phyloP scores from a whole-genome alignment of 2,329 filamentous ascomycete genomes.

The Rhytidhysteron rufulum region DNA sequence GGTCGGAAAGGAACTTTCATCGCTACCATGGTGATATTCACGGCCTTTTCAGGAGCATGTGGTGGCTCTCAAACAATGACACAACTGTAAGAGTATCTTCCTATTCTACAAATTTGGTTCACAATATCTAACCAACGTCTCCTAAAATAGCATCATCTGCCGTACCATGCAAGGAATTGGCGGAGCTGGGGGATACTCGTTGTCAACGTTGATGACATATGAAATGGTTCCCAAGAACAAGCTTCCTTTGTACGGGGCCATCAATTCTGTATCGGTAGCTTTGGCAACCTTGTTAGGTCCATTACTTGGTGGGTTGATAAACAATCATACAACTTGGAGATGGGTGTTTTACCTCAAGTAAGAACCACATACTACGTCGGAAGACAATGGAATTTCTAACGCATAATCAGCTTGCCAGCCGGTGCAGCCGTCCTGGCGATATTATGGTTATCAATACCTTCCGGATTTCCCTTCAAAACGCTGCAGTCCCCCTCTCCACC shows the following conservation, averaged over 20 bases:
- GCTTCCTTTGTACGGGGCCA: slow-evolving; percentile 5
- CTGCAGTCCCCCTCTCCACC: background rate
- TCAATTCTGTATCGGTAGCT: slow-evolving; percentile 3
- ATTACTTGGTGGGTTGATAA: slow-evolving; percentile 20
- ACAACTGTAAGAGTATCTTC: background rate
- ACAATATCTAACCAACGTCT: background rate
- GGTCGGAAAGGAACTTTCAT: slow-evolving; percentile 24
- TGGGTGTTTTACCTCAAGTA: slow-evolving; percentile 34
- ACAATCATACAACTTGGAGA: slow-evolving; percentile 15
- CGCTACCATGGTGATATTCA: slow-evolving; percentile 20
- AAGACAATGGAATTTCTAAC: background rate
- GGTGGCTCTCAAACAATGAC: slow-evolving; percentile 17
- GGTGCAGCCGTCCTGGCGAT: slow-evolving; percentile 3
- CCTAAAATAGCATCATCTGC: slow-evolving; percentile 18
- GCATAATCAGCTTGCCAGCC: slow-evolving; percentile 3
- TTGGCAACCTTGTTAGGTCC: slow-evolving; percentile 9
- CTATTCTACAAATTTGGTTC: too few species aligned
- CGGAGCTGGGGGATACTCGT: slow-evolving; percentile 21
- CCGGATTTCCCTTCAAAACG: slow-evolving; percentile 4
- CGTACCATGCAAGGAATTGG: slow-evolving; percentile 29
- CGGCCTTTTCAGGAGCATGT: slow-evolving; percentile 25
- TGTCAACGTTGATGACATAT: slow-evolving; percentile 22
- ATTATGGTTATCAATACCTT: slow-evolving; percentile 7
- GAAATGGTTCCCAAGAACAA: slow-evolving; percentile 18
- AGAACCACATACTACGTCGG: background rate